Evolutionary conservation across 805 yeast species (phyloP).

Genomic region (Maudiozyma serrabonitensis): DNA sequence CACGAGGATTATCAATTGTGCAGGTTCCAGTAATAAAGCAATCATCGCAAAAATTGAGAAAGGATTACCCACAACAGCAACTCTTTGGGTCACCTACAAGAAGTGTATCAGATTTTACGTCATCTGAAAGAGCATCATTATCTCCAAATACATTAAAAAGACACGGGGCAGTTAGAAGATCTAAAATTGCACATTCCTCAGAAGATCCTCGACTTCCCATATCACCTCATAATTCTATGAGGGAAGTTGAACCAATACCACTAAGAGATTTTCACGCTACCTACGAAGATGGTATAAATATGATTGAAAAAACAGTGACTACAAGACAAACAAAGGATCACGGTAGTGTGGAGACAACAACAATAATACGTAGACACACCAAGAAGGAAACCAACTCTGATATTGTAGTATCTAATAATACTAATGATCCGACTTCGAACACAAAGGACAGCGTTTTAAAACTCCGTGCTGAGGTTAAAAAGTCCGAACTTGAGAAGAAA

Average conservation of each 20-base stretch:
- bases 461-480: background rate
- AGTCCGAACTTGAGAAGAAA: background rate
- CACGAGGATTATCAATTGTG: slow-evolving; percentile 54
- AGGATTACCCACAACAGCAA: background rate
- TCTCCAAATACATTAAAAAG: background rate
- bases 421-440: background rate
- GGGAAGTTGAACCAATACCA: too few relatives aligned
- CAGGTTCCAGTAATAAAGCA: slow-evolving; percentile 47
- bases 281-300: background rate
- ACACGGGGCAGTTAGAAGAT: background rate
- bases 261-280: background rate
- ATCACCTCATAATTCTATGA: too few relatives aligned
- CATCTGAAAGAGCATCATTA: background rate
- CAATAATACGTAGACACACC: background rate
- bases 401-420: background rate
- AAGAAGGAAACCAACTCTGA: background rate
- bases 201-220: background rate
- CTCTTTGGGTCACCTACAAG: background rate
- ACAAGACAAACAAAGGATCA: background rate
- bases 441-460: background rate
- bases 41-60: too few relatives aligned
- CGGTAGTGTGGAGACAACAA: background rate
- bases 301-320: background rate
- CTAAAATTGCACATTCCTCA: background rate
- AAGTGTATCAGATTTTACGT: background rate